A percentile compares a stretch with the other conserved stretches of the same genome.
Evolutionary conservation across 495 filamentous ascomycete genomes (phyloP).

Genomic region (Monascus purpureus): DNA sequence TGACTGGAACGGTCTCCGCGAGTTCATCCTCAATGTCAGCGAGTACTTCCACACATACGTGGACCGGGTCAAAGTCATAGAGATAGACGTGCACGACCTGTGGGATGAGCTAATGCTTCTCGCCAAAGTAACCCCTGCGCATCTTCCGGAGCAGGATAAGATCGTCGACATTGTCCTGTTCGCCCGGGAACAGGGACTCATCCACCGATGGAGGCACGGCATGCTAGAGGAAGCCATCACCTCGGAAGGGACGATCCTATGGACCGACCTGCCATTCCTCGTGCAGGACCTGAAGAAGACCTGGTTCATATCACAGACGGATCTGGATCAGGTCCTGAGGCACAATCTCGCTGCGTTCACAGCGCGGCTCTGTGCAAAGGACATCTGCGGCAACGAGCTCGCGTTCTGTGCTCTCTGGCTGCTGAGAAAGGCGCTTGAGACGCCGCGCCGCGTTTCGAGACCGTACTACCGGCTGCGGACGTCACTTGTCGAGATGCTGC

Average conservation of each 20-base stretch:
- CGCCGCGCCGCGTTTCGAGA: background rate
- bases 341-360: background rate
- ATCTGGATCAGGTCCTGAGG: background rate
- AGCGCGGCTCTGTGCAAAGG: background rate
- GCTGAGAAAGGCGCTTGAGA: background rate
- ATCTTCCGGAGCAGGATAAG: background rate
- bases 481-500: background rate
- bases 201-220: background rate
- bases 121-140: background rate
- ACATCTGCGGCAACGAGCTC: background rate
- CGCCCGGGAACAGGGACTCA: background rate
- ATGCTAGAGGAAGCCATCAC: background rate
- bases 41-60: background rate
- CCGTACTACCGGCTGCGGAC: background rate
- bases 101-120: background rate
- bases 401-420: background rate
- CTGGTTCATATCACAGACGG: background rate
- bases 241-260: background rate
- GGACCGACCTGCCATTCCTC: background rate
- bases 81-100: background rate
- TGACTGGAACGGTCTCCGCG: too few species aligned
- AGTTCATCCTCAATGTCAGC: background rate
- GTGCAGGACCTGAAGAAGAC: background rate
- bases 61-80: background rate
- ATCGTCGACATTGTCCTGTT: background rate